Conservation (phyloP, 371 early-diverging fungal species). For the Syncephalis plumigaleata region DNA sequence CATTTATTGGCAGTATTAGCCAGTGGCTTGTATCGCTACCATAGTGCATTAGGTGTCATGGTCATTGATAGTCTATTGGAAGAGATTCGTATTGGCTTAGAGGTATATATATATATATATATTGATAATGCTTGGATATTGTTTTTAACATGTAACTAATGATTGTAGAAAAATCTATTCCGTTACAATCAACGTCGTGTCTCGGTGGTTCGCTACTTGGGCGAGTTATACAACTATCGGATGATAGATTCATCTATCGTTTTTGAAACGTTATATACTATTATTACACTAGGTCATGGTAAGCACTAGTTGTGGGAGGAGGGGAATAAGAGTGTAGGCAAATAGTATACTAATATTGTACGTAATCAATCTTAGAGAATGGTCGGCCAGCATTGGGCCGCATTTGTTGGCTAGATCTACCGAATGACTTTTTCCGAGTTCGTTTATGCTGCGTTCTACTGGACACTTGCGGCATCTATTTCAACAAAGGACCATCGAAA, state of each 20-base stretch:
- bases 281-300: conserved; percentile 77
- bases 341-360: neutral
- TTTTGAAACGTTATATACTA: conserved; percentile 68
- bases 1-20: conserved; percentile 66
- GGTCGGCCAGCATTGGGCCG: conserved; percentile 53
- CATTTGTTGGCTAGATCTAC: conserved; percentile 53
- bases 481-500: conserved; percentile 48
- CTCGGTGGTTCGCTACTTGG: conserved; percentile 64
- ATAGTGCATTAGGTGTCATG: conserved; percentile 71
- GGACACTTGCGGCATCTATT: conserved; percentile 74
- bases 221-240: conserved; percentile 78
- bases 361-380: conserved; percentile 21
- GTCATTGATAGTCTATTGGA: conserved; percentile 79
- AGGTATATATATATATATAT: conserved; percentile 20
- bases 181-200: conserved; percentile 81
- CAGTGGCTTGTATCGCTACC: conserved; percentile 53
- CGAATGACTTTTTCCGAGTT: conserved; percentile 85
- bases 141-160: too few relatives aligned
- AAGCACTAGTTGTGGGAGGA: too few relatives aligned
- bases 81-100: conserved; percentile 75
- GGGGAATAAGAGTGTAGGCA: too few relatives aligned
- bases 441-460: conserved; percentile 75
- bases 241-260: conserved; percentile 65
- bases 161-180: conserved; percentile 49
- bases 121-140: too few relatives aligned